Evolutionary conservation across 225 moss, liverwort and hornwort genomes (phyloP), one percentile per base, ranked within the genome.

Genomic region (Straminergon stramineum): DNA sequence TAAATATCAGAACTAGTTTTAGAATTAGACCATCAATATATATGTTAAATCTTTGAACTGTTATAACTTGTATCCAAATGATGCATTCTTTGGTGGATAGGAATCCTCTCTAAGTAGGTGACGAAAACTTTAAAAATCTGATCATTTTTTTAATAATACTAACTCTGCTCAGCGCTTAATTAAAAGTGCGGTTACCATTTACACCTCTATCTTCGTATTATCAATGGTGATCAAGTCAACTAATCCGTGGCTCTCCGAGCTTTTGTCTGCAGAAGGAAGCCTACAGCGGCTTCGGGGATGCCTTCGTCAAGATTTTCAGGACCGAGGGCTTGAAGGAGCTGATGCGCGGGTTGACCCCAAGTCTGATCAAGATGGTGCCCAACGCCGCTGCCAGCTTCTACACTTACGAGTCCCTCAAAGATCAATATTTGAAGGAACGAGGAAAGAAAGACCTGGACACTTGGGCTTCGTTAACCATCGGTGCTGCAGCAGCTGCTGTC

Each of bases 371-470:
- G 91, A 97, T 93, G 89, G 90, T 97, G 34, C 99, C 99, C 11
- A 93, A 75, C 78, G 95, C 97, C 41, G 96, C 97, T 11, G 86
- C 93, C 68, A 96, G 94, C 91, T 99, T 99, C 93, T 99, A 95
- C 94, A 94, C 96, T 4, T 99, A 95, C 80, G 97, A 99, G 73
- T 92, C 95, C 7, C 85, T 97, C 19, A 97, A 96, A 88, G 83
- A 82, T 13, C 91, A 93, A 26, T 94, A 92, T 55, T 39, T 94
- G 66, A 58, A 84, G 81, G 87, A 92, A 53, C 52, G 65, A 34
- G 75, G 85, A 7, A 92, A 88, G 79, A 87, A 83, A 20, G 71
- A 89, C 34, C 87, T 95, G 7, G 93, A 95, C 82, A 93, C 88
- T 2, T 88, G 96, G 88, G 93, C 94, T 22, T 94, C 94, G 3